Conservation (phyloP, 2,329 filamentous ascomycete species). For the Xylaria sp. region DNA sequence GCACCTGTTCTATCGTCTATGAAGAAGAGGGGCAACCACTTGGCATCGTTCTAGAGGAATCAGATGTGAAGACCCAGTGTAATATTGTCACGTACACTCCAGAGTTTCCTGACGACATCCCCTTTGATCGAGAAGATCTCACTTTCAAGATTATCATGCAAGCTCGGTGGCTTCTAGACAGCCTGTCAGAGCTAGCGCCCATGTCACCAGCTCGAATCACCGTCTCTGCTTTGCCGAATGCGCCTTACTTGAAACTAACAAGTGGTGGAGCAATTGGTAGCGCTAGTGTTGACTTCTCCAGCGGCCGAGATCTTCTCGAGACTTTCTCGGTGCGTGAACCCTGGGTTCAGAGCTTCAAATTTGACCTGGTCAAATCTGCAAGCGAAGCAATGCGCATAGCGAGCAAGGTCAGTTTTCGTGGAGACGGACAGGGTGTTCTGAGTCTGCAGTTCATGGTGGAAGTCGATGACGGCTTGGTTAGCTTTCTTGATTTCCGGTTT, state of each 20-base stretch:
- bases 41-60: slow-evolving; percentile 85
- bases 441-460: slow-evolving; percentile 98
- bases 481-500: slow-evolving; percentile 85
- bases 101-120: slow-evolving; percentile 80
- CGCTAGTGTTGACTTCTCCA: slow-evolving; percentile 73
- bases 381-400: slow-evolving; percentile 92
- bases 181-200: slow-evolving; percentile 73
- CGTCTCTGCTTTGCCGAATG: slow-evolving; percentile 69
- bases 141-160: slow-evolving; percentile 96
- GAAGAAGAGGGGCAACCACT: slow-evolving; percentile 78
- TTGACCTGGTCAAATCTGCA: slow-evolving; percentile 84
- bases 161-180: slow-evolving; percentile 75
- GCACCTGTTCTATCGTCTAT: slow-evolving; percentile 87
- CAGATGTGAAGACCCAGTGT: slow-evolving; percentile 87
- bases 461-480: slow-evolving; percentile 73
- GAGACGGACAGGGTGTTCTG: slow-evolving; percentile 88
- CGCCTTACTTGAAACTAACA: slow-evolving; percentile 79
- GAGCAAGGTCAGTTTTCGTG: slow-evolving; percentile 89
- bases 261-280: slow-evolving; percentile 69
- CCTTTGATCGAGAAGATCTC: slow-evolving; percentile 82
- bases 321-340: slow-evolving; percentile 72
- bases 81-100: slow-evolving; percentile 89
- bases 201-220: slow-evolving; percentile 79
- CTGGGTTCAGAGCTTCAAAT: slow-evolving; percentile 82
- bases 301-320: slow-evolving; percentile 74